Evolutionary conservation across 257 asterid genomes (phyloP).

Genomic region (Penstemon davidsonii): DNA sequence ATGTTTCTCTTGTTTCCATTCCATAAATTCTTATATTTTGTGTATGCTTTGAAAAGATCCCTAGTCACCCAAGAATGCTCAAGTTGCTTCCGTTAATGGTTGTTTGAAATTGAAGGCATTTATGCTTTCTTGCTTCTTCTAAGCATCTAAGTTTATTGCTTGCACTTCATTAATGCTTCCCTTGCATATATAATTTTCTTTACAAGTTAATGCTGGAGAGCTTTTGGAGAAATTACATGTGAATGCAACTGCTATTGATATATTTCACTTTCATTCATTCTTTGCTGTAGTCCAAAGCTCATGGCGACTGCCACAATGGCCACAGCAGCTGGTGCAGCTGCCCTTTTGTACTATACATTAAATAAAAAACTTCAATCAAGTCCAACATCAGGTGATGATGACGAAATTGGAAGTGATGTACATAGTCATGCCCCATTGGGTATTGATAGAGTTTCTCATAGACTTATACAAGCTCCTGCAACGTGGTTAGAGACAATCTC

Average conservation of each 20-base stretch:
- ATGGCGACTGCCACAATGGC: slow-evolving; percentile 99
- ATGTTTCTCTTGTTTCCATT: not conserved
- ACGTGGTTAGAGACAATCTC: slow-evolving; percentile 97
- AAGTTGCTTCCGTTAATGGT: not conserved
- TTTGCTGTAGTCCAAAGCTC: slow-evolving; percentile 41
- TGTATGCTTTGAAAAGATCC: not conserved
- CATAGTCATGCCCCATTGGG: slow-evolving; percentile 53
- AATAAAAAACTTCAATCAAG: slow-evolving; percentile 63
- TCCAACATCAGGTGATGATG: slow-evolving; percentile 49
- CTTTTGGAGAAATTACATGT: not conserved
- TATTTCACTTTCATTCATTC: slow-evolving; percentile 21
- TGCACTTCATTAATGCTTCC: slow-evolving; percentile 26
- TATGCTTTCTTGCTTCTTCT: not conserved
- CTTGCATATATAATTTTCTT: slow-evolving; percentile 20
- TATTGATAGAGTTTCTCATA: slow-evolving; percentile 71
- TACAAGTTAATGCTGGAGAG: not conserved
- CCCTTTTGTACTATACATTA: slow-evolving; percentile 84
- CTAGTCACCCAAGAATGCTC: not conserved
- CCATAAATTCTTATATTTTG: not conserved
- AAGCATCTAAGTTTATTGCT: not conserved
- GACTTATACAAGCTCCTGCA: slow-evolving; percentile 96
- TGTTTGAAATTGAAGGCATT: slow-evolving; percentile 22
- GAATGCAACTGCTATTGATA: slow-evolving; percentile 7
- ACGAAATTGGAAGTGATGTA: slow-evolving; percentile 52
- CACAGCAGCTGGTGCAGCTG: slow-evolving; percentile 99